Conservation (phyloP, 2,329 filamentous ascomycete genomes). For the Epichloe baconii region DNA sequence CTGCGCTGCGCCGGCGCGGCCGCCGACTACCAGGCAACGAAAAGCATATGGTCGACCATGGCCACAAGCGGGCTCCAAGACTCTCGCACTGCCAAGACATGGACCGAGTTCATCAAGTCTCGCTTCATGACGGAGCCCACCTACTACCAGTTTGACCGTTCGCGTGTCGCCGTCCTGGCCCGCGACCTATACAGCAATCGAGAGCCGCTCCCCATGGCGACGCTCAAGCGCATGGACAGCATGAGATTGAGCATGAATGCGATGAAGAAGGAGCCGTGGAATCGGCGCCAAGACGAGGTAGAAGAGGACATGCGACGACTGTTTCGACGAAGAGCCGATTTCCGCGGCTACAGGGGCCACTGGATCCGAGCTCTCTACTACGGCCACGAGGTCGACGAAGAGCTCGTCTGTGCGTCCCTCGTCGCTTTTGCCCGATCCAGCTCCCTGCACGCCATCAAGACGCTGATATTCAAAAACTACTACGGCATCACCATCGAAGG, state of each 20-base stretch:
- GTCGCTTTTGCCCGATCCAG: constrained; percentile 28
- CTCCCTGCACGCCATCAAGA: constrained; percentile 19
- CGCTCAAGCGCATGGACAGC: constrained; percentile 16
- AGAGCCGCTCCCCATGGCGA: constrained; percentile 5
- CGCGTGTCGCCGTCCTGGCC: constrained; percentile 25
- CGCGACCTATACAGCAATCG: constrained; percentile 23
- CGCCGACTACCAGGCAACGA: constrained; percentile 21
- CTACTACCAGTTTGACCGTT: constrained; percentile 33
- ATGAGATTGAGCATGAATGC: constrained; percentile 18
- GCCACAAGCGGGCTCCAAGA: constrained; percentile 12
- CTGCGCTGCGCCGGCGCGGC: constrained; percentile 35
- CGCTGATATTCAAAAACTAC: constrained; percentile 19
- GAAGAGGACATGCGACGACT: constrained; percentile 16
- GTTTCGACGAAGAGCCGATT: constrained; percentile 14
- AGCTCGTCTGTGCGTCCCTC: constrained; percentile 27
- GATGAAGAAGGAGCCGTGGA: constrained; percentile 17
- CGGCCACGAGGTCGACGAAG: constrained; percentile 23
- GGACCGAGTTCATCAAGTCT: constrained; percentile 33
- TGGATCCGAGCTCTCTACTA: constrained; percentile 13
- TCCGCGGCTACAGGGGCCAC: constrained; percentile 16
- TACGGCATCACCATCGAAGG: constrained; percentile 17
- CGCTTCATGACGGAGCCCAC: constrained; percentile 32
- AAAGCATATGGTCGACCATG: constrained; percentile 24
- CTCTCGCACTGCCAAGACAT: constrained; percentile 21
- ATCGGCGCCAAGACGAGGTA: constrained; percentile 12